phyloP scores from a whole-genome alignment of 257 asterid genomes.

The Plectranthus barbatus region DNA sequence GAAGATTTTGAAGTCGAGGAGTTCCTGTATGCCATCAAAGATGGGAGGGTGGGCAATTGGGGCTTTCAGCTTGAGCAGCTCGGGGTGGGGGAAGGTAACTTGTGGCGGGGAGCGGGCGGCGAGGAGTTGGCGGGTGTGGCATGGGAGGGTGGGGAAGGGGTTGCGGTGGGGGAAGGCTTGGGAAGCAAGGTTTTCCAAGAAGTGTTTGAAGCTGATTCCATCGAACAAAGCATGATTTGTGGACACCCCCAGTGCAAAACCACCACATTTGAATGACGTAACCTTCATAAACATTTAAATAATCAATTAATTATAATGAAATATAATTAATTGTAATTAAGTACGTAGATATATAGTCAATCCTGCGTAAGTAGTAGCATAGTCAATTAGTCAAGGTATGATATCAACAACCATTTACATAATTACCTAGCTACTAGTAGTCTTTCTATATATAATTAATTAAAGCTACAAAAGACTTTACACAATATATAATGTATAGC shows the following conservation, averaged over 20 bases:
- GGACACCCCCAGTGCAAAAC: constrained; percentile 61
- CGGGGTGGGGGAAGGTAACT: constrained; percentile 80
- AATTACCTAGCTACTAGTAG: too few relatives aligned
- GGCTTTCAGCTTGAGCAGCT: constrained; percentile 52
- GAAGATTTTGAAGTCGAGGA: constrained; percentile 54
- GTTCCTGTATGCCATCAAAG: constrained; percentile 39
- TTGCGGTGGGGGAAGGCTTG: constrained; percentile 62
- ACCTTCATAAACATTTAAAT: too few relatives aligned
- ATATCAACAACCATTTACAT: too few relatives aligned
- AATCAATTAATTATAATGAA: too few relatives aligned
- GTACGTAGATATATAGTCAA: too few relatives aligned
- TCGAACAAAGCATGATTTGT: constrained; percentile 63
- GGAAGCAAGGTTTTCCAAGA: constrained; percentile 71
- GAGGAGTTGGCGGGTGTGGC: constrained; percentile 59
- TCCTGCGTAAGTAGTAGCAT: too few relatives aligned
- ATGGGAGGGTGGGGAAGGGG: constrained; percentile 49
- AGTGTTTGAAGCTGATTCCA: constrained; percentile 58
- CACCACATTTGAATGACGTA: constrained; percentile 83
- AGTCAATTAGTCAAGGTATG: too few relatives aligned
- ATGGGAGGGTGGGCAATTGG: constrained; percentile 46
- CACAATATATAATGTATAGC: too few relatives aligned
- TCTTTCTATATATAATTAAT: too few relatives aligned
- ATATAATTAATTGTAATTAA: too few relatives aligned
- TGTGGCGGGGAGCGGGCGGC: constrained; percentile 78
- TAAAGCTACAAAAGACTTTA: too few relatives aligned